These are phyloP conservation scores for Steccherinum ochraceum DNA, from an alignment of 768 basidiomycete genomes.

Conservation along the genomic window DNA sequence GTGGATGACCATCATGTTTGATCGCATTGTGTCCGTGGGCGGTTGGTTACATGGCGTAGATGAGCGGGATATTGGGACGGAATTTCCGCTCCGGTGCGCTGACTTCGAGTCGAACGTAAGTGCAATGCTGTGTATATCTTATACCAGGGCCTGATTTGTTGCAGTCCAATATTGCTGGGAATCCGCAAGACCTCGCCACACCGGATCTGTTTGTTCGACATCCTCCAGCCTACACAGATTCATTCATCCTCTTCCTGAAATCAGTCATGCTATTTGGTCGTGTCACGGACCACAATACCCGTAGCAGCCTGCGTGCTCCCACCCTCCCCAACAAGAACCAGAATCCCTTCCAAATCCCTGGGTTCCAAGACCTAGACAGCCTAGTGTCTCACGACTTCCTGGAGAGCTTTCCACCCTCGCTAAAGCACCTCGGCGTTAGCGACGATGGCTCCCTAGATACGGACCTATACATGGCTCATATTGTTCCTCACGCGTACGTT, in stretches of 20 bases:
- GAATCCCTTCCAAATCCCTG: constrained; percentile 61
- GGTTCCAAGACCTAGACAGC: constrained; percentile 65
- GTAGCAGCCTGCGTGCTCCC: constrained; percentile 62
- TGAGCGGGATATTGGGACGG: constrained; percentile 79
- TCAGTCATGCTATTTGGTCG: constrained; percentile 79
- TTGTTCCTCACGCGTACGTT: constrained; percentile 80
- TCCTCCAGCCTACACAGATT: constrained; percentile 73
- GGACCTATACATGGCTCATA: constrained; percentile 82
- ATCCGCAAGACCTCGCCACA: constrained; percentile 67
- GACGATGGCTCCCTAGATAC: constrained; percentile 60
- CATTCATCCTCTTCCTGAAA: constrained; percentile 77
- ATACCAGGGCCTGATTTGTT: not conserved
- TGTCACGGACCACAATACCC: constrained; percentile 81
- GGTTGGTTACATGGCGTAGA: constrained; percentile 86
- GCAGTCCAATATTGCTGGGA: constrained; percentile 57
- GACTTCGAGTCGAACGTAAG: constrained; percentile 75
- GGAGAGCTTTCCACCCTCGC: constrained; percentile 61
- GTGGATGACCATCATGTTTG: constrained; percentile 90
- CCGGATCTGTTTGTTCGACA: constrained; percentile 65
- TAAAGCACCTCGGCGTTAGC: constrained; percentile 57
- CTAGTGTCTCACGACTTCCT: constrained; percentile 65
- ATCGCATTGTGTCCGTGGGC: constrained; percentile 62
- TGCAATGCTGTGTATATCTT: constrained; percentile 1
- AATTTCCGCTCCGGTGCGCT: constrained; percentile 65
- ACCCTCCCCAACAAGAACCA: constrained; percentile 64